A percentile compares a stretch with the other conserved stretches of the same genome.
Evolutionary conservation across 2,329 filamentous ascomycete genomes (phyloP).

Genomic region (Keithomyces neogunnii): DNA sequence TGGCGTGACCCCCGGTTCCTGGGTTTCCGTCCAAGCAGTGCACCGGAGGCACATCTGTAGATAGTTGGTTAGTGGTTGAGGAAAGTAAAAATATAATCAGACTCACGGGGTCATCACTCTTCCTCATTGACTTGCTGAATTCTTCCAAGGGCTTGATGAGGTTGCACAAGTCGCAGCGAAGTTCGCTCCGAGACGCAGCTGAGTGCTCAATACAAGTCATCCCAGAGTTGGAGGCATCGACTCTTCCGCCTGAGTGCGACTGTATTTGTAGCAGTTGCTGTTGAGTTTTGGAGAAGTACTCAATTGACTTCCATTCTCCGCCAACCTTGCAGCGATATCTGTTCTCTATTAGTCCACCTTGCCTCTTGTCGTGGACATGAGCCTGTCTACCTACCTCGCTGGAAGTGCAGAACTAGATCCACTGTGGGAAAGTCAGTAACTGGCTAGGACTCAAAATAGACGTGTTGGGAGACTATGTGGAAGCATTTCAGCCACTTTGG

Average conservation of each 20-base stretch:
- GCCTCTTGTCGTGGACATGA: neutral
- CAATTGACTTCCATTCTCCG: slow-evolving; percentile 24
- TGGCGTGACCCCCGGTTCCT: slow-evolving; percentile 24
- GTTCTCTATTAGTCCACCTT: neutral
- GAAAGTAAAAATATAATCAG: neutral
- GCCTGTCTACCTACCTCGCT: neutral
- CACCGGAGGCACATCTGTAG: slow-evolving; percentile 23
- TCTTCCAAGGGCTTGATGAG: slow-evolving; percentile 16
- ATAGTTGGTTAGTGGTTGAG: neutral
- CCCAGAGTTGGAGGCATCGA: slow-evolving; percentile 23
- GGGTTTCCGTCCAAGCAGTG: slow-evolving; percentile 25
- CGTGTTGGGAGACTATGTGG: too few relatives aligned
- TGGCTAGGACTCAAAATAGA: too few relatives aligned
- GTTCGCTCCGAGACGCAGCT: slow-evolving; percentile 14
- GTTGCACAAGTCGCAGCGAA: slow-evolving; percentile 23
- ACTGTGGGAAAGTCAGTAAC: neutral
- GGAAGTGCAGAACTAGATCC: neutral
- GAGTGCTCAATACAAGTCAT: slow-evolving; percentile 29
- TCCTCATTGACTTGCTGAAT: slow-evolving; percentile 22
- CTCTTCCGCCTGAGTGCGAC: slow-evolving; percentile 1
- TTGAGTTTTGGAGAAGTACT: slow-evolving; percentile 24
- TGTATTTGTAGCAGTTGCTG: slow-evolving; percentile 17
- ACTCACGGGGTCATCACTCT: slow-evolving; percentile 21
- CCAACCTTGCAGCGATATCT: slow-evolving; percentile 28
- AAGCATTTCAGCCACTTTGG: too few relatives aligned